phyloP scores from a whole-genome alignment of 2,329 filamentous ascomycete species.

The Pezicula carpinea region DNA sequence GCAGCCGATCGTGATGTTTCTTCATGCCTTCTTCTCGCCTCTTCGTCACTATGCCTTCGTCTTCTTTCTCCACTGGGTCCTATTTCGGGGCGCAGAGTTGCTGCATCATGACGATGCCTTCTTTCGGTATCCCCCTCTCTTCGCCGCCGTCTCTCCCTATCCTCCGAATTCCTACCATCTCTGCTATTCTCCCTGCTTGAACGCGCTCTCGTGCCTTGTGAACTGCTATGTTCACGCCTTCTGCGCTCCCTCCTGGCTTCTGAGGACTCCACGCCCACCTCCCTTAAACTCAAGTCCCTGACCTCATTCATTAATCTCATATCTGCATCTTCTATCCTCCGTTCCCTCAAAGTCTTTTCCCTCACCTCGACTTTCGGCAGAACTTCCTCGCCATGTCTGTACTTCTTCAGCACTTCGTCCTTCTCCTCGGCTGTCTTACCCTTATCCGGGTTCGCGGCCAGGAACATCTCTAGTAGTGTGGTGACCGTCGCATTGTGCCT shows the following conservation, averaged over 20 bases:
- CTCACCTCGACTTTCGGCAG: slow-evolving; percentile 55
- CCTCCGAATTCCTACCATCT: slow-evolving; percentile 21
- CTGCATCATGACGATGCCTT: slow-evolving; percentile 13
- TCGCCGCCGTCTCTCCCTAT: slow-evolving; percentile 23
- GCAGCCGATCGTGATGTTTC: slow-evolving; percentile 20
- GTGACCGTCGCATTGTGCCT: slow-evolving; percentile 87
- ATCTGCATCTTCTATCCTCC: slow-evolving; percentile 41
- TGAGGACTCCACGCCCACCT: slow-evolving; percentile 47
- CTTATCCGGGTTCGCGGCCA: slow-evolving; percentile 73
- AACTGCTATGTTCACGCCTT: slow-evolving; percentile 24
- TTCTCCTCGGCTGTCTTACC: slow-evolving; percentile 68
- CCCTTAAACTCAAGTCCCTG: slow-evolving; percentile 44
- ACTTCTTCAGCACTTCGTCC: slow-evolving; percentile 68
- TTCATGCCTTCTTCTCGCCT: slow-evolving; percentile 21
- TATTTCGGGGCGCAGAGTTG: slow-evolving; percentile 13
- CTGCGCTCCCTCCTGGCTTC: slow-evolving; percentile 24
- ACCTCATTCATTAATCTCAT: slow-evolving; percentile 26
- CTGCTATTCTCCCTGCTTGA: slow-evolving; percentile 31
- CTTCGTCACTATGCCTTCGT: slow-evolving; percentile 21
- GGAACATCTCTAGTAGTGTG: slow-evolving; percentile 83
- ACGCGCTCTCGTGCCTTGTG: slow-evolving; percentile 17
- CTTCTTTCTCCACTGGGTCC: slow-evolving; percentile 17
- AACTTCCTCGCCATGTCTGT: slow-evolving; percentile 77
- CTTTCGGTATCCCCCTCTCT: slow-evolving; percentile 28
- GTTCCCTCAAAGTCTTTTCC: slow-evolving; percentile 48